These are phyloP conservation scores for Penicillium palitans DNA, from an alignment of 2,329 filamentous ascomycete species.

Conservation along the genomic window DNA sequence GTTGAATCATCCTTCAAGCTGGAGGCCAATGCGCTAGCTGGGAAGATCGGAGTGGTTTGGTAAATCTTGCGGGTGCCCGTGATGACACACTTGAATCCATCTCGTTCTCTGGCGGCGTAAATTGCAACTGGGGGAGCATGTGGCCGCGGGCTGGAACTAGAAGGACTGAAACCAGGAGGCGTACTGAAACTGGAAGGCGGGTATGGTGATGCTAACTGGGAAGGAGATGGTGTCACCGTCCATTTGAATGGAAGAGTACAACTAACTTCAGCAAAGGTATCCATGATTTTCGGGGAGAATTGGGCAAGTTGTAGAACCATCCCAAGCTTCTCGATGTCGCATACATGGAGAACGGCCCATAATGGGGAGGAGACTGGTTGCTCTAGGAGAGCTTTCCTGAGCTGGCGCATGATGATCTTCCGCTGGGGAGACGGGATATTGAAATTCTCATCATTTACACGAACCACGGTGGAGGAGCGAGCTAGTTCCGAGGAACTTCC, in stretches of 20 bases:
- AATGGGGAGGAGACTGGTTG: background rate
- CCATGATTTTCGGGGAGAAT: background rate
- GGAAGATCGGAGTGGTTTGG: conserved; percentile 5
- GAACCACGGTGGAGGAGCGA: background rate
- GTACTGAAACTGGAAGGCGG: background rate
- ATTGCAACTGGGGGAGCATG: background rate
- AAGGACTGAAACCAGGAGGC: background rate
- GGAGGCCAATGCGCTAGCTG: background rate
- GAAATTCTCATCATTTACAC: conserved; percentile 1
- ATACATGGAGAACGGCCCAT: conserved; percentile 14
- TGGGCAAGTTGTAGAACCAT: background rate
- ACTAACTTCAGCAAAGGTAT: background rate
- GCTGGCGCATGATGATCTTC: background rate
- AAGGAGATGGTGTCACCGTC: background rate
- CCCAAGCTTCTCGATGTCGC: conserved; percentile 8
- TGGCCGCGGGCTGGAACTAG: background rate
- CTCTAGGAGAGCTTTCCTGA: background rate
- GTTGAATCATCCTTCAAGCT: background rate
- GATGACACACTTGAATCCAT: conserved; percentile 9
- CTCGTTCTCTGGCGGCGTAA: conserved; percentile 7
- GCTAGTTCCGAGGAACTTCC: background rate
- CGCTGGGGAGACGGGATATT: conserved; percentile 2
- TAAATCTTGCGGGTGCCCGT: conserved; percentile 7
- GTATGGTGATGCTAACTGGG: background rate
- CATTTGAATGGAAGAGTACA: conserved; percentile 8